Conservation (phyloP, 106 monocot genomes). For the Cymbidium sinense region DNA sequence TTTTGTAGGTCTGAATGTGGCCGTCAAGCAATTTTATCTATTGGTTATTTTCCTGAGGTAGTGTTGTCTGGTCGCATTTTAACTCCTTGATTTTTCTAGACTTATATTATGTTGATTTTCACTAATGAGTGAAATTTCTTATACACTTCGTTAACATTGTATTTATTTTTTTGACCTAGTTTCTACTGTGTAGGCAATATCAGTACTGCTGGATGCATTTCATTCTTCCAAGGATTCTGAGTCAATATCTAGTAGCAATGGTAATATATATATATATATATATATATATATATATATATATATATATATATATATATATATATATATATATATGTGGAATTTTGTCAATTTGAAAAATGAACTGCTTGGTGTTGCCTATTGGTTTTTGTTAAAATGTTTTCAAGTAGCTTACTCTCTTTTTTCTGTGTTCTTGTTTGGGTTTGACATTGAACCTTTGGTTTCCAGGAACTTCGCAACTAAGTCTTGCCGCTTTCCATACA, state of each 20-base stretch:
- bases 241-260: slow-evolving; percentile 23
- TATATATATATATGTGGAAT: too few relatives aligned
- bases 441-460: neutral
- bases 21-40: slow-evolving; percentile 75
- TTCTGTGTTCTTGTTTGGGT: neutral
- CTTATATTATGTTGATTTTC: neutral
- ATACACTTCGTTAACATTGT: neutral
- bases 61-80: neutral
- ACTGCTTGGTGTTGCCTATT: neutral
- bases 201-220: slow-evolving; percentile 62
- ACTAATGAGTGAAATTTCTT: neutral
- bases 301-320: too few relatives aligned
- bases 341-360: neutral
- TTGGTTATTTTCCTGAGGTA: slow-evolving; percentile 83
- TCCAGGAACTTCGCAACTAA: slow-evolving; percentile 52
- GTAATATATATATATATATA: too few relatives aligned
- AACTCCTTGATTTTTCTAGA: neutral
- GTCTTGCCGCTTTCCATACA: slow-evolving; percentile 76
- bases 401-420: neutral
- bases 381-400: neutral
- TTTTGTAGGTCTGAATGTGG: slow-evolving; percentile 81
- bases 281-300: too few relatives aligned
- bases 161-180: neutral
- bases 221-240: slow-evolving; percentile 71
- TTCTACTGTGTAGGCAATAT: slow-evolving; percentile 47